Percentiles rank a stretch among this genome's conserved stretches.
These are phyloP conservation scores for Lentinus brumalis DNA, from an alignment of 768 basidiomycete genomes.

Conservation along the genomic window DNA sequence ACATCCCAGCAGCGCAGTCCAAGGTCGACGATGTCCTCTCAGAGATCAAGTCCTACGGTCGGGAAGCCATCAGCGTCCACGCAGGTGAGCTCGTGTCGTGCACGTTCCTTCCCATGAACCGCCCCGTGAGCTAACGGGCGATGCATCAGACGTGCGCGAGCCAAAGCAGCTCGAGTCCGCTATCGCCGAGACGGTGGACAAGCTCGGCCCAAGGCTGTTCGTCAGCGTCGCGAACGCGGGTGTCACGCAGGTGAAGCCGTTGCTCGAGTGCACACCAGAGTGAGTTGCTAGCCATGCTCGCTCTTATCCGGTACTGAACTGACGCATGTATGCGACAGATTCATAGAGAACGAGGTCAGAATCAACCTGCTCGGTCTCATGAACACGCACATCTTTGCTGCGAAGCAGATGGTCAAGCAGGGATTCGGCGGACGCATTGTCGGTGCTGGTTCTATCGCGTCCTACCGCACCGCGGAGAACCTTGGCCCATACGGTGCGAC, in stretches of 20 bases:
- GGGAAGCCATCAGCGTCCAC: slow-evolving; percentile 31
- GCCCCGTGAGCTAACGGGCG: background rate
- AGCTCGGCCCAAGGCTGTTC: slow-evolving; percentile 31
- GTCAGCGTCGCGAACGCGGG: slow-evolving; percentile 36
- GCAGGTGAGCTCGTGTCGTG: slow-evolving; percentile 22
- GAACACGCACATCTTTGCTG: slow-evolving; percentile 36
- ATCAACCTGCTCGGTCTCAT: slow-evolving; percentile 33
- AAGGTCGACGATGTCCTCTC: slow-evolving; percentile 28
- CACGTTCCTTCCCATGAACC: background rate
- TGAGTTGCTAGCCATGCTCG: slow-evolving; percentile 12
- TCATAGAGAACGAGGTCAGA: slow-evolving; percentile 31
- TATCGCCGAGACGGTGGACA: slow-evolving; percentile 33
- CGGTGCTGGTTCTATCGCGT: slow-evolving; percentile 35
- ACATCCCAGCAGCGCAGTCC: slow-evolving; percentile 34
- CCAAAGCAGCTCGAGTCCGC: slow-evolving; percentile 33
- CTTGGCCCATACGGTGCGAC: slow-evolving; percentile 35
- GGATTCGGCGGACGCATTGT: slow-evolving; percentile 34
- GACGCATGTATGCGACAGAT: slow-evolving; percentile 11
- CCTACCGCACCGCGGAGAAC: slow-evolving; percentile 34
- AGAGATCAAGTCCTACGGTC: slow-evolving; percentile 33
- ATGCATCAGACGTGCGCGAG: slow-evolving; percentile 28
- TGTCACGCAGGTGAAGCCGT: slow-evolving; percentile 32
- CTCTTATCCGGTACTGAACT: background rate
- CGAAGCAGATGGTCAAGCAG: slow-evolving; percentile 38
- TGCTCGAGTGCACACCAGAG: slow-evolving; percentile 35